These are phyloP conservation scores for Pyrus bretschneideri DNA, from an alignment of 306 rosid species.

Conservation along the genomic window DNA sequence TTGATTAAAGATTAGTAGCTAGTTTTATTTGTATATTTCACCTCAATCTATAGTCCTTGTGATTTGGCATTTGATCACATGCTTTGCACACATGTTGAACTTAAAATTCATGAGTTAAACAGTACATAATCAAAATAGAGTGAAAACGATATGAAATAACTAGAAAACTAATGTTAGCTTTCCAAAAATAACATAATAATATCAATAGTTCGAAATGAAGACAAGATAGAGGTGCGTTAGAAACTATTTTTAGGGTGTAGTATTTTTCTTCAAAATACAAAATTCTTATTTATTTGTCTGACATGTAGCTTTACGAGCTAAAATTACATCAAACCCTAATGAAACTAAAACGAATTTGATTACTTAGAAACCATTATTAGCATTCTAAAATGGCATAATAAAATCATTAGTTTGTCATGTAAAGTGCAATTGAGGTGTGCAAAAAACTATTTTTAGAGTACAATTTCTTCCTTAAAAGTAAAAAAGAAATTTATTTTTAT, in stretches of 20 bases:
- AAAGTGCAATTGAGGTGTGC: too few relatives aligned
- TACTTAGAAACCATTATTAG: too few relatives aligned
- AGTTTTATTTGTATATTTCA: neutral
- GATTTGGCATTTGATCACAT: neutral
- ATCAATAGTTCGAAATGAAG: neutral
- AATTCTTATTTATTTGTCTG: too few relatives aligned
- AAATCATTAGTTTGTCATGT: too few relatives aligned
- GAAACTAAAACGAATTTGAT: neutral
- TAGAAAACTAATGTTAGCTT: too few relatives aligned
- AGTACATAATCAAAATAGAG: too few relatives aligned
- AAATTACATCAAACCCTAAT: too few relatives aligned
- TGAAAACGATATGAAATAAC: too few relatives aligned
- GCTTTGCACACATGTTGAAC: neutral
- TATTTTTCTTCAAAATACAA: neutral
- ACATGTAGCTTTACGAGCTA: neutral
- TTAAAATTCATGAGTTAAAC: neutral
- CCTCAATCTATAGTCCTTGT: neutral
- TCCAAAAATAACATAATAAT: too few relatives aligned
- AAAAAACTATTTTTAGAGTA: too few relatives aligned
- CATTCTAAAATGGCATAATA: neutral
- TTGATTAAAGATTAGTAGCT: neutral
- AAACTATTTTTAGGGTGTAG: neutral
- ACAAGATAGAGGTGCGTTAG: neutral
- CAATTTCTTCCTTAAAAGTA: too few relatives aligned
- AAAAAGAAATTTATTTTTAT: too few relatives aligned